Evolutionary conservation across 2,329 filamentous ascomycete species (phyloP), one percentile per base, ranked within the genome.

Genomic region (Dothideomycetes sp.): DNA sequence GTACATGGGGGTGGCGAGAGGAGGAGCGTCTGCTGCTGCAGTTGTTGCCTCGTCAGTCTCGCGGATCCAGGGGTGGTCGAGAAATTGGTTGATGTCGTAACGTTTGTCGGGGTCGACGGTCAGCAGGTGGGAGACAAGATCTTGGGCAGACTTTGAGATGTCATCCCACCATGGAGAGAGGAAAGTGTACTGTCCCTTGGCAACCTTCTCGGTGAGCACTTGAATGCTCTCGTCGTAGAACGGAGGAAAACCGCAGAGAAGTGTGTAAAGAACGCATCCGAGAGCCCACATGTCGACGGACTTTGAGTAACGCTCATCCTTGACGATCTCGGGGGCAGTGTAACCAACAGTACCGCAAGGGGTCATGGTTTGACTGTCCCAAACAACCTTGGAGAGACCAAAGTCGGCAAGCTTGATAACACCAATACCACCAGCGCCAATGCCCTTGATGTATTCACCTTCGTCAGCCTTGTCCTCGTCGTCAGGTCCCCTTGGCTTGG

Each of bases 201-300:
- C 91, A 14, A 98, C 91, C 70, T 98, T 98, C 58, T 98, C 89
- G 1, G 91, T 96, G 45, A 98, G 75, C 1, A 94, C 82, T 56
- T 94, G 87, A 50, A 98, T 96, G 55, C 86, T 94, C 65, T 98
- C 91, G 52, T 98, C 91, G 61, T 98, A 94, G 63, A 98, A 98
- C 3, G 91, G 91, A 8, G 91, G 91, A 66, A 98, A 98, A 11
- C 91, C 91, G 53, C 91, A 98, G 12, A 98, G 81, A 1, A 98
- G 69, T 1, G 91, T 98, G 67, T 98, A 98, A 4, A 98, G 70
- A 9, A 98, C 91, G 58, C 91, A 98, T 11, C 91, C 91, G 22
- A 98, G 65, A 3, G 91, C 91, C 91, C 91, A 98, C 91, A 98
- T 98, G 56, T 98, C 91, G 34, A 98, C 91, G 37, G 86, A 93